phyloP scores from a whole-genome alignment of 2,329 filamentous ascomycete genomes.

The Tolypocladium sp. region DNA sequence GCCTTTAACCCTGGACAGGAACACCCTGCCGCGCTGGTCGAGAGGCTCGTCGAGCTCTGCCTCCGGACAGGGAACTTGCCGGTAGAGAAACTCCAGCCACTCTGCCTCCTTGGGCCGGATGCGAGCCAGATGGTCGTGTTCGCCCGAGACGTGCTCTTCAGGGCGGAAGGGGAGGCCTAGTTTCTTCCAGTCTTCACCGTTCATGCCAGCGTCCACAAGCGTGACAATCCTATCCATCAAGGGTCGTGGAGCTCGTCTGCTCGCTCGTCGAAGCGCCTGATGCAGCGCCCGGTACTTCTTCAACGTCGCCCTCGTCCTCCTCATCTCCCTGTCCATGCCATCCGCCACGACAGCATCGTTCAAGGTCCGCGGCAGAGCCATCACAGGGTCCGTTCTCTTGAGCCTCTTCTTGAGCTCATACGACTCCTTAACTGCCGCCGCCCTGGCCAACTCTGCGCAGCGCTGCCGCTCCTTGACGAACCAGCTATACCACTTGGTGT shows the following conservation, averaged over 20 bases:
- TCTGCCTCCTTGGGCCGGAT: conserved; percentile 13
- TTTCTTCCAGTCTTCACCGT: background rate
- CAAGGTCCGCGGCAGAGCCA: no score
- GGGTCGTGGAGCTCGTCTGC: conserved; percentile 6
- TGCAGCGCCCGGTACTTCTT: conserved; percentile 7
- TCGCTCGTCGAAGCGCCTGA: conserved; percentile 7
- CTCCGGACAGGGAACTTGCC: conserved; percentile 5
- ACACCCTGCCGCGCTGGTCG: conserved; percentile 6
- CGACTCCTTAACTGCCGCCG: no score
- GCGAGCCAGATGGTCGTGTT: background rate
- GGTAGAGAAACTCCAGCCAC: conserved; percentile 13
- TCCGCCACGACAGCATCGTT: conserved; percentile 1
- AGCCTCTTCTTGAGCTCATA: no score
- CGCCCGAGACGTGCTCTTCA: no score
- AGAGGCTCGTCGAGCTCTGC: background rate
- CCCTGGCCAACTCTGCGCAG: no score
- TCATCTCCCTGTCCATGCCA: conserved; percentile 14
- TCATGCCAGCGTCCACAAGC: conserved; percentile 6
- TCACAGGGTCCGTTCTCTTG: no score
- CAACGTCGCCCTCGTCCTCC: conserved; percentile 7
- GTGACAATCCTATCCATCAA: conserved; percentile 8
- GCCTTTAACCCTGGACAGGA: conserved; percentile 11
- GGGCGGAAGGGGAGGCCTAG: no score
- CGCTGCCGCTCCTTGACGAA: no score
- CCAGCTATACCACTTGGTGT: no score